These are phyloP conservation scores for Ramaria sp. DNA, from an alignment of 768 basidiomycete species.

Conservation along the genomic window DNA sequence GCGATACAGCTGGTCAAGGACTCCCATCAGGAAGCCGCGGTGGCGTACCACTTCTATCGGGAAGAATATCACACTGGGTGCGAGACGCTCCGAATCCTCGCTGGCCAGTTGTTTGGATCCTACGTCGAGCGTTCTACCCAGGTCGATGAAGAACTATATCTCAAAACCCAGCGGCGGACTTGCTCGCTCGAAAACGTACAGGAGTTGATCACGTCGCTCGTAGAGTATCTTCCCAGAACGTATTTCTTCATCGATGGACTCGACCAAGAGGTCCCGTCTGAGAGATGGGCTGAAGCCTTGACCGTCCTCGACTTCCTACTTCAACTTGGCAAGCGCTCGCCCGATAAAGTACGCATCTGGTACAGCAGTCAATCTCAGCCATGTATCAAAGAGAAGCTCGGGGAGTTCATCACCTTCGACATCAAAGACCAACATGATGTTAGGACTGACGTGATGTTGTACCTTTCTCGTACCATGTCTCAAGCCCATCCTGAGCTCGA, in stretches of 20 bases:
- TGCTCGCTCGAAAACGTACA: slow-evolving; percentile 10
- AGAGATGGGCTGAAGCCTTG: slow-evolving; percentile 14
- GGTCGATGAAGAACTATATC: not conserved
- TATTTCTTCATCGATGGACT: slow-evolving; percentile 21
- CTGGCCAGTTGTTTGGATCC: not conserved
- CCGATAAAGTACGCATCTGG: slow-evolving; percentile 17
- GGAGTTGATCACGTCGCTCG: slow-evolving; percentile 14
- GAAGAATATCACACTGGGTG: not conserved
- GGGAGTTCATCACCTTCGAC: slow-evolving; percentile 9
- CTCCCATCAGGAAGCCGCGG: not conserved
- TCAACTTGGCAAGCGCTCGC: slow-evolving; percentile 10
- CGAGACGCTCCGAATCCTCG: not conserved
- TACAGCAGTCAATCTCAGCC: slow-evolving; percentile 16
- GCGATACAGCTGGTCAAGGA: not conserved
- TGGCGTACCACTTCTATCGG: not conserved
- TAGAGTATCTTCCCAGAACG: slow-evolving; percentile 6
- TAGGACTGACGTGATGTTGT: slow-evolving; percentile 13
- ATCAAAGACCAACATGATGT: slow-evolving; percentile 7
- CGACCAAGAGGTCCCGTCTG: slow-evolving; percentile 16
- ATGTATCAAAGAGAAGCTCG: slow-evolving; percentile 12
- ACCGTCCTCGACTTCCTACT: slow-evolving; percentile 13
- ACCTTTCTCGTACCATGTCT: slow-evolving; percentile 2
- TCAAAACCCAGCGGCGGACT: not conserved
- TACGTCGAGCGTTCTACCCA: not conserved
- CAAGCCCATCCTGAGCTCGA: not conserved